Evolutionary conservation across 257 asterid genomes (phyloP).

Genomic region (Solanum virginianum): DNA sequence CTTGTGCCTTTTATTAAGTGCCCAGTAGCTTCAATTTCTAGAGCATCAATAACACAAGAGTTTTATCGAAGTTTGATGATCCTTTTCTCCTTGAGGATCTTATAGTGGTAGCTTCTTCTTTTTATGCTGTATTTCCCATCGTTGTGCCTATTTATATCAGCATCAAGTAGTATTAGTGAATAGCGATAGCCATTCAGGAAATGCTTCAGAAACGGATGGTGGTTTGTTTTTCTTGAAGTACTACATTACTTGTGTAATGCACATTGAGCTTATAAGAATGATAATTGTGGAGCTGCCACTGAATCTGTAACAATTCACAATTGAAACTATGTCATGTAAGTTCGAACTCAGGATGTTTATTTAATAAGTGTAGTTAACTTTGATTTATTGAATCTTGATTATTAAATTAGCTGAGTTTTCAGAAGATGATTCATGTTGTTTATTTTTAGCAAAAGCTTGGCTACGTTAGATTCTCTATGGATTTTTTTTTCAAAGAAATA

Average conservation of each 20-base stretch:
- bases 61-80: not conserved
- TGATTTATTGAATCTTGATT: not conserved
- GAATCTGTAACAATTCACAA: not conserved
- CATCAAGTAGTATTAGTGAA: not conserved
- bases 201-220: not conserved
- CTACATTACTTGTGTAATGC: not conserved
- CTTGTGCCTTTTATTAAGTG: not conserved
- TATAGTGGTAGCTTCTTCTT: not conserved
- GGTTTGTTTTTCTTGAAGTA: not conserved
- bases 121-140: not conserved
- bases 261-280: not conserved
- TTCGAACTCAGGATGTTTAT: not conserved
- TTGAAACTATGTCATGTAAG: not conserved
- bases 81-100: not conserved
- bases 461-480: not conserved
- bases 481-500: not conserved
- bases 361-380: not conserved
- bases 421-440: not conserved
- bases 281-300: not conserved
- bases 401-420: not conserved
- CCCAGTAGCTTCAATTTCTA: not conserved
- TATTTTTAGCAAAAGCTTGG: not conserved
- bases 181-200: not conserved
- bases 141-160: not conserved
- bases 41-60: not conserved